Conservation (phyloP, 2,329 filamentous ascomycete genomes). For the Davidsoniella eucalypti region DNA sequence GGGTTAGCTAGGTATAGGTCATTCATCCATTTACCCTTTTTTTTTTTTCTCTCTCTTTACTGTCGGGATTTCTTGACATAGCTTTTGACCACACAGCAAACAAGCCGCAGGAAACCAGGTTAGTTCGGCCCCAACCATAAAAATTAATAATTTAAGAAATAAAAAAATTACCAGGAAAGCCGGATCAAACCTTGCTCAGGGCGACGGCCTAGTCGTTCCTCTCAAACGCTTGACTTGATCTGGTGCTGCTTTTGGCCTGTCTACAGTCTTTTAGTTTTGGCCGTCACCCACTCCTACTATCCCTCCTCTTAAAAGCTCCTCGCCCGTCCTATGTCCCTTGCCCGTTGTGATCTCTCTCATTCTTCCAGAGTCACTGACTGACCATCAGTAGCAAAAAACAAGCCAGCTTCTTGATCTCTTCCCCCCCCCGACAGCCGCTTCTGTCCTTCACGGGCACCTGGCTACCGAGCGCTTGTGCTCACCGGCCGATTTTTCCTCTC, state of each 20-base stretch:
- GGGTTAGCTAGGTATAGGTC: neutral
- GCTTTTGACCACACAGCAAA: neutral
- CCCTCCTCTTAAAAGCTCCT: slow-evolving; percentile 2
- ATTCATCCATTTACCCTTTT: neutral
- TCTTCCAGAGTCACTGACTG: slow-evolving; percentile 10
- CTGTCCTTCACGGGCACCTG: slow-evolving; percentile 13
- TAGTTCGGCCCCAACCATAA: neutral
- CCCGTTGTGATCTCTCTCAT: neutral
- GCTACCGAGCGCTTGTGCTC: slow-evolving; percentile 14
- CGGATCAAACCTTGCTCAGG: slow-evolving; percentile 5
- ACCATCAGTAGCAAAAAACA: slow-evolving; percentile 1
- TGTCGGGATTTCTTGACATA: neutral
- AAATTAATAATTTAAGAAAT: neutral
- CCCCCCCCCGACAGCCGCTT: slow-evolving; percentile 7
- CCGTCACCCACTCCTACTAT: too few species aligned
- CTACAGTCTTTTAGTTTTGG: slow-evolving; percentile 1
- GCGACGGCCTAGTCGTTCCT: neutral
- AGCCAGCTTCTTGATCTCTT: slow-evolving; percentile 10
- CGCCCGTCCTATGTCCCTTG: slow-evolving; percentile 1
- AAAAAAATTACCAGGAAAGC: slow-evolving; percentile 1
- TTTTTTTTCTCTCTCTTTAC: slow-evolving; percentile 2
- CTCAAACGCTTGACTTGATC: too few species aligned
- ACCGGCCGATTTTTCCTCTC: slow-evolving; percentile 13
- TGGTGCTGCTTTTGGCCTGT: neutral
- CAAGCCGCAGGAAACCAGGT: neutral